Evolutionary conservation across 2,329 filamentous ascomycete genomes (phyloP), one percentile per base, ranked within the genome.

Genomic region (Alternaria solani): DNA sequence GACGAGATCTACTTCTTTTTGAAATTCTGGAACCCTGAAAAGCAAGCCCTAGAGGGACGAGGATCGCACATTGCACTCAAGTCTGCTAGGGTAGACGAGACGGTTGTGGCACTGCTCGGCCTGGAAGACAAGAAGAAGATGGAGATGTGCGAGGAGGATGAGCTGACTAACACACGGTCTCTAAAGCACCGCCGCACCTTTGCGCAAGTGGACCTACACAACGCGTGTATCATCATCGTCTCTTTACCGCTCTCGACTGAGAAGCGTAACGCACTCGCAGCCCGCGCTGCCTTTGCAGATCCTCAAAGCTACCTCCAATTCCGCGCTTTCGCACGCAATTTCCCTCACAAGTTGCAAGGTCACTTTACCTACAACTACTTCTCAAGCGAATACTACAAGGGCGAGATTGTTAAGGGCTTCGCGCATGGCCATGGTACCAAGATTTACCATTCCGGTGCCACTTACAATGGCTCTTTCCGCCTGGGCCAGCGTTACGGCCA

Each of bases 331-430:
- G 65, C 69, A 5, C 80, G 81, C 51, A 78, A 80, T 51, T 83
- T 85, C 61, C 82, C 83, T 3, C 73, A 60, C n/a, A 67, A 64
- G 28, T 47, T 77, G 11, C 79, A 59, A 69, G 83, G 83, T 14
- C 78, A 75, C 52, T 83, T 82, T 65, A 86, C 82, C 3, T 75
- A 84, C 55, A 83, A 85, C 63, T 83, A 84, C 53, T 86, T 87
- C 64, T 85, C 82, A 7, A 81, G 81, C 2, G 83, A 87, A 52
- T 86, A 83, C 73, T 88, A 87, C 76, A 82, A 81, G 51, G 87
- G 87, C 53, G 79, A 82, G 38, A 65, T 78, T 5, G 80, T 85
- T 54, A 77, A 81, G 16, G 83, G 75, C 6, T 73, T 75, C 25
- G 80, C 81, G 51, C 86, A 89, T 67, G 87, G 87, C 48, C 76